Evolutionary conservation across 345 rosid genomes (phyloP).

Genomic region (Turnera subulata): DNA sequence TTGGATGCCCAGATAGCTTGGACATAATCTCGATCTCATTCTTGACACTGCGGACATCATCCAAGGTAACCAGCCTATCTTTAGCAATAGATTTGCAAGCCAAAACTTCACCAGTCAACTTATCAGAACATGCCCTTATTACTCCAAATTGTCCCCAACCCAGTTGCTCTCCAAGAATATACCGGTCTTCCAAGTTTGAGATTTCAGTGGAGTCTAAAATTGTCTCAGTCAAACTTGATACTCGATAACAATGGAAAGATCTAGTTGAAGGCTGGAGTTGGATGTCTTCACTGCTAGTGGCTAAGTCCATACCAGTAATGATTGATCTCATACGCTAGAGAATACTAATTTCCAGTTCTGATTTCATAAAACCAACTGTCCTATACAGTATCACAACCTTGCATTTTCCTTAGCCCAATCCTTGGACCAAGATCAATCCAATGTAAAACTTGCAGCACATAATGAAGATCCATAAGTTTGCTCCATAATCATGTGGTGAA

Average conservation of each 20-base stretch:
- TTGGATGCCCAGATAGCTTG: conserved; percentile 66
- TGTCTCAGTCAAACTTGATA: conserved; percentile 35
- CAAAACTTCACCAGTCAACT: conserved; percentile 48
- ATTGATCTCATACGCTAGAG: too few species aligned
- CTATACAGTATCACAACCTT: too few species aligned
- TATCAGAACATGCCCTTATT: conserved; percentile 56
- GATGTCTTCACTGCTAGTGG: too few species aligned
- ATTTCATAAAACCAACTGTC: too few species aligned
- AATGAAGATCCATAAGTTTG: too few species aligned
- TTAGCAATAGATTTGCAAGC: conserved; percentile 67
- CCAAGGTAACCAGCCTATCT: conserved; percentile 52
- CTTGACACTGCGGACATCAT: conserved; percentile 50
- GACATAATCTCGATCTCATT: conserved; percentile 69
- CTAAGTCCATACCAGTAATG: too few species aligned
- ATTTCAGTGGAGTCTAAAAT: conserved; percentile 44
- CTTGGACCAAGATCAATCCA: too few species aligned
- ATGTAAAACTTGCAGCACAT: too few species aligned
- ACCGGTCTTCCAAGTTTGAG: conserved; percentile 47
- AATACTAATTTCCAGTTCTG: too few species aligned
- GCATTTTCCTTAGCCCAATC: too few species aligned
- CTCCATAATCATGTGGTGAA: too few species aligned
- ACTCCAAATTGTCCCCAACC: conserved; percentile 77
- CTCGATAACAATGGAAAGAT: conserved; percentile 40
- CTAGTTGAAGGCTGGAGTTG: too few species aligned
- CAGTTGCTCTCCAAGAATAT: conserved; percentile 46